Percentiles rank a stretch among this genome's conserved stretches.
phyloP scores from a whole-genome alignment of 352 stramenopile genomes.

The Pythium phragmiticola region DNA sequence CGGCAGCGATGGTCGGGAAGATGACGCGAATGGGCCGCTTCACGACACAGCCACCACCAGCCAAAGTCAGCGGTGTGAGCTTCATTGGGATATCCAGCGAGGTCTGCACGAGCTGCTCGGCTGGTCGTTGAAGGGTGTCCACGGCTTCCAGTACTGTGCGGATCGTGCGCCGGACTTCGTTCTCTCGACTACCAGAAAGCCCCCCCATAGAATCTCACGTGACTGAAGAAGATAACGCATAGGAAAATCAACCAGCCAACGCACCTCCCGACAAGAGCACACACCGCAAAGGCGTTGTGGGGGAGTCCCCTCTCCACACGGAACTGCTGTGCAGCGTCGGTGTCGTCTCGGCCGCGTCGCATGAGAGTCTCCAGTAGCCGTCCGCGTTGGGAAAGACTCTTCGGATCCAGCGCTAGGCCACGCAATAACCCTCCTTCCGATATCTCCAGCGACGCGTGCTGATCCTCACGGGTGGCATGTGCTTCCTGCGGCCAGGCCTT shows the following conservation, averaged over 20 bases:
- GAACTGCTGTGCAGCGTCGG: background rate
- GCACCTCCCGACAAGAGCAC: constrained; percentile 66
- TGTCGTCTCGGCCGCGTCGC: constrained; percentile 12
- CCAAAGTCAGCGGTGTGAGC: constrained; percentile 10
- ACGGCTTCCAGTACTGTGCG: constrained; percentile 44
- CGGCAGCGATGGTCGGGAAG: constrained; percentile 52
- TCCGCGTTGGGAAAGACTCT: background rate
- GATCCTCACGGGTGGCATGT: background rate
- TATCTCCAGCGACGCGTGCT: background rate
- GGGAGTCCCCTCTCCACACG: constrained; percentile 32
- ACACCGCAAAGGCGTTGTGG: constrained; percentile 46
- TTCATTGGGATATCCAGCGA: constrained; percentile 20
- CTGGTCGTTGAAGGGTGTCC: constrained; percentile 29
- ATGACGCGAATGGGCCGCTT: constrained; percentile 48
- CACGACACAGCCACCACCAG: constrained; percentile 7
- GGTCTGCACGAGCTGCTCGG: constrained; percentile 11
- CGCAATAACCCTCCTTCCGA: constrained; percentile 2
- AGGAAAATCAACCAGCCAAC: background rate
- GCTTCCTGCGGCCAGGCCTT: background rate
- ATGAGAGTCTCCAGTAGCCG: constrained; percentile 29
- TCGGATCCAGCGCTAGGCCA: constrained; percentile 2
- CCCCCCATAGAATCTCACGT: background rate
- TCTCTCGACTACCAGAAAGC: constrained; percentile 36
- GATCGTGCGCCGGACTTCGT: constrained; percentile 55
- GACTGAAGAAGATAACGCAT: background rate